Conservation (phyloP, 441 rosid species). For the Gossypium trilobum region DNA sequence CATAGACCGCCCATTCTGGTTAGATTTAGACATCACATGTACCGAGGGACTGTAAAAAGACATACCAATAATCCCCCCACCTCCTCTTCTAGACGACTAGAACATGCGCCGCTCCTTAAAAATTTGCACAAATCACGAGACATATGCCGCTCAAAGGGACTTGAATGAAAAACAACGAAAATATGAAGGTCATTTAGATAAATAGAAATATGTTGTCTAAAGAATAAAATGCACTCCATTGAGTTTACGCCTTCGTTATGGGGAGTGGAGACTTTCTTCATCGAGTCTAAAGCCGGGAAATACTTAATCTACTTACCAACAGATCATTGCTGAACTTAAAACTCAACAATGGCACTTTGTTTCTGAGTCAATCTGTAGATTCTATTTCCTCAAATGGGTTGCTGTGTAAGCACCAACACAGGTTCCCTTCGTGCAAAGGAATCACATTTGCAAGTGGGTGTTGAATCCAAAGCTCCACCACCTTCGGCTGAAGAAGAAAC, state of each 20-base stretch:
- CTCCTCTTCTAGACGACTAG: neutral
- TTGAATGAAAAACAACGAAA: neutral
- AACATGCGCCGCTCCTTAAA: neutral
- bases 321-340: neutral
- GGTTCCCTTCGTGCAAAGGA: neutral
- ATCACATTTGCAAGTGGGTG: constrained; percentile 4
- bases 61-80: neutral
- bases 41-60: neutral
- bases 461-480: constrained; percentile 38
- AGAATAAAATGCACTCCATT: neutral
- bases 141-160: neutral
- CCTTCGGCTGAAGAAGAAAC: constrained; percentile 45
- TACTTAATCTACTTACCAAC: neutral
- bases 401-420: constrained; percentile 41
- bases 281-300: neutral
- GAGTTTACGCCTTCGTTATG: neutral
- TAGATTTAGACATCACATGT: neutral
- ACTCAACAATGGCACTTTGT: neutral
- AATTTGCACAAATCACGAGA: constrained; percentile 10
- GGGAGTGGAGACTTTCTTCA: neutral
- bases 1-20: neutral
- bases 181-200: neutral
- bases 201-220: neutral
- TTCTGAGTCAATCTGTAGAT: neutral
- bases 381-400: constrained; percentile 39